Base-by-base conservation (phyloP, 179 eudicot genomes). In the Sideroxylon spinosum region DNA sequence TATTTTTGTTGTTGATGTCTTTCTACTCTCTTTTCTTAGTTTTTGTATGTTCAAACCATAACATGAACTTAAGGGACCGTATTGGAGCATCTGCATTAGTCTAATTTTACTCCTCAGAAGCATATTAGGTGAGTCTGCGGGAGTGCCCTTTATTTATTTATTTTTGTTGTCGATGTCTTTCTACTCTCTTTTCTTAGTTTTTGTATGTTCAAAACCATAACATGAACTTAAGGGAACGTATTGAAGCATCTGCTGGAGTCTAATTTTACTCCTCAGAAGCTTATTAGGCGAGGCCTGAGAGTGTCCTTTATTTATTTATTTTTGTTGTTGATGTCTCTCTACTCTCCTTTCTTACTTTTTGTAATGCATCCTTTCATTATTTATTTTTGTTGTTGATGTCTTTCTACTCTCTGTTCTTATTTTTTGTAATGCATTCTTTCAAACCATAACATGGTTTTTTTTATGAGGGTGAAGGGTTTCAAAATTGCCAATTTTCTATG, bases 161-260 rank as follows among this genome's bases (percentile, higher is more conserved):
- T 73, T 6, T 52, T 28, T 67, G 64, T 20, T 28, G 70, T n/a
- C 22, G 9, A 3, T 59, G 26, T 53, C 48, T 12, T 56, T 57
- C 14, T 79, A 19, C 66, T 25, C 13, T 22, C 55, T 49, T 17
- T 32, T 22, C 16, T 26, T 53, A 11, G 0, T 9, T 28, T 6
- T 20, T 13, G 44, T 37, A 37, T n/a, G n/a, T n/a, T n/a, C n/a
- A n/a, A n/a, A n/a, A n/a, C n/a, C n/a, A n/a, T n/a, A n/a, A n/a
- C n/a, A n/a, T 44, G 37, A 32, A 37, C 44, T 37, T 37, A 91
- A 87, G 98, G 98, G 77, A 91, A 95, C 78, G 74, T 95, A 57
- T 17, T 93, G 79, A 95, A 95, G 78, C 95, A 91, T 86, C 84
- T 95, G 37, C 93, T 95, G 98, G 98, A 95, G 80, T 91, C 98